Base-by-base conservation (phyloP, 495 filamentous ascomycete genomes). In the Tuber indicum region DNA sequence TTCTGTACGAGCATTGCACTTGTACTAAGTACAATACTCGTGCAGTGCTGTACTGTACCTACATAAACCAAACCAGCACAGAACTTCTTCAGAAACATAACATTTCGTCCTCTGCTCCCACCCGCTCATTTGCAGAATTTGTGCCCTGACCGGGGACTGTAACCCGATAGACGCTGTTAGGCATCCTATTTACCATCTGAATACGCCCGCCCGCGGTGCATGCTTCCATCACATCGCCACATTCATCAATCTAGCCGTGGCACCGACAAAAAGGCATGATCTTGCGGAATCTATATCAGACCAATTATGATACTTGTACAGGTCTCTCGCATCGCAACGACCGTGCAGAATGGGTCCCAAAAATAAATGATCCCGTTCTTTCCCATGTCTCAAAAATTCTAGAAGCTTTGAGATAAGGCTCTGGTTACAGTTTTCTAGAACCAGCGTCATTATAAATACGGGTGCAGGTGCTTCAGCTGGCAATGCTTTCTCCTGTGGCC, bases 361-460 rank as follows among this genome's bases (percentile, higher is more conserved):
- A 62, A 62, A 62, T 62, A 62, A 32, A 62, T 16, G 8, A 62
- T 26, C 9, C 8, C 8, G 14, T 26, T 58, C n/a, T 5, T 32
- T 62, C 26, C 52, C n/a, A 62, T 32, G 52, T 62, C 52, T 14
- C 52, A 32, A 62, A 14, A 62, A 16, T 32, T 62, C 52, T 10
- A 2, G 52, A 62, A 62, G 7, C 49, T 58, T 58, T n/a, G 23
- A 58, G 52, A 62, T 62, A 62, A 62, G 52, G 52, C n/a, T 32
- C n/a, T 62, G 52, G 52, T 62, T 62, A 32, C 52, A 62, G n/a
- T 62, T 16, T 62, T 62, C 52, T 62, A 32, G n/a, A 62, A 58
- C 52, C 23, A 26, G n/a, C n/a, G 9, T 21, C 19, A 23, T 12
- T 26, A 26, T 58, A 3, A 9, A 19, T 21, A 52, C 49, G 8